Percentiles rank a stretch among this genome's conserved stretches.
phyloP scores from a whole-genome alignment of 2,329 filamentous ascomycete genomes.

The Alternaria dauci region DNA sequence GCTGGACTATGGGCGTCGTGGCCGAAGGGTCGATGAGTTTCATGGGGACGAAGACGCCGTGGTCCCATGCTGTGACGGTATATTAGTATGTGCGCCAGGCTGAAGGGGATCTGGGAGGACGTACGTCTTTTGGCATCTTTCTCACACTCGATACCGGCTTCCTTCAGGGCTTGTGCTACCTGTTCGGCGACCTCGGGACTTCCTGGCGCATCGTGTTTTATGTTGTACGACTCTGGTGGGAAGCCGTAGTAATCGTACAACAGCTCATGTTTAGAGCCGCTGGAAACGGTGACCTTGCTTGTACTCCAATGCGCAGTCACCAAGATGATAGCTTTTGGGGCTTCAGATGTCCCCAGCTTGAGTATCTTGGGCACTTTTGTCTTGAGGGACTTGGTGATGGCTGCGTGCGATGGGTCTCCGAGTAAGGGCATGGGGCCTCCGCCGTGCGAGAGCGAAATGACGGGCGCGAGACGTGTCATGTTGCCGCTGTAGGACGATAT shows the following conservation, averaged over 20 bases:
- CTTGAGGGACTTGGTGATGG: constrained; percentile 62
- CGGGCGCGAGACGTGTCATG: constrained; percentile 50
- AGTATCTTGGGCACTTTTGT: constrained; percentile 65
- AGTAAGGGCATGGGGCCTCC: constrained; percentile 66
- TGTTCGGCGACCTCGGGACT: constrained; percentile 62
- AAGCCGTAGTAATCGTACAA: constrained; percentile 69
- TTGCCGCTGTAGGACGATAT: constrained; percentile 32
- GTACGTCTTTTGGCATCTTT: constrained; percentile 47
- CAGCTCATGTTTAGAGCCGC: constrained; percentile 57
- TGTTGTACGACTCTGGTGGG: constrained; percentile 62
- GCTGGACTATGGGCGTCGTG: constrained; percentile 64
- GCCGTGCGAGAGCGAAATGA: constrained; percentile 52
- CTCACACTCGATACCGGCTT: constrained; percentile 55
- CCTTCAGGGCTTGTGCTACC: constrained; percentile 57
- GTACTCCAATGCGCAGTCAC: constrained; percentile 68
- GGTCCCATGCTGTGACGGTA: constrained; percentile 61
- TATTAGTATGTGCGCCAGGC: neutral
- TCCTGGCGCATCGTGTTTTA: constrained; percentile 66
- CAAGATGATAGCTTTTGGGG: constrained; percentile 63
- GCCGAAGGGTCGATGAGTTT: constrained; percentile 63
- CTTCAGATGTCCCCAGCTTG: constrained; percentile 60
- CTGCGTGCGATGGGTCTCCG: constrained; percentile 62
- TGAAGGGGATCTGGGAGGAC: neutral
- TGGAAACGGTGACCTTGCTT: constrained; percentile 61
- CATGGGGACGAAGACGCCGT: constrained; percentile 68